Conservation (phyloP, 2,329 filamentous ascomycete genomes). For the Purpureocillium lavendulum region DNA sequence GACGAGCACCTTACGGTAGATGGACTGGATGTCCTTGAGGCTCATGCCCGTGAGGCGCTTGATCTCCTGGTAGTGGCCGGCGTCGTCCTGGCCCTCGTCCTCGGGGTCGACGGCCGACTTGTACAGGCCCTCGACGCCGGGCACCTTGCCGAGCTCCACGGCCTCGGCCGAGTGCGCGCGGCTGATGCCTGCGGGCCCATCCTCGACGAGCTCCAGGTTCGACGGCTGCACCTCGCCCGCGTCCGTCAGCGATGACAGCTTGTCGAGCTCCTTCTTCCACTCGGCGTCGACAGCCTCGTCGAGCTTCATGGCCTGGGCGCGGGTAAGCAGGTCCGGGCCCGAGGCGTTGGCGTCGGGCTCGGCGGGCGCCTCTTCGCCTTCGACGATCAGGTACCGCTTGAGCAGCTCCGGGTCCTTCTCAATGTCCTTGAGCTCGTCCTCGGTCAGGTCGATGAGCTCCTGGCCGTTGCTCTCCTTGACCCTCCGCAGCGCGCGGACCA, state of each 20-base stretch:
- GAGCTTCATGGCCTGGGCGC: conserved; percentile 26
- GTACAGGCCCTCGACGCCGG: conserved; percentile 44
- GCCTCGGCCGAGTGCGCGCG: conserved; percentile 35
- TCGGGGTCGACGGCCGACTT: conserved; percentile 38
- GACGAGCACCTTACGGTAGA: conserved; percentile 68
- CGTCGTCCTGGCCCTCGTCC: conserved; percentile 42
- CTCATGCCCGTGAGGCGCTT: conserved; percentile 47
- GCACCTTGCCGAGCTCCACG: conserved; percentile 41
- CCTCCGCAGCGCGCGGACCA: conserved; percentile 31
- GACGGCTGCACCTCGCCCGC: conserved; percentile 21
- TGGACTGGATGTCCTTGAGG: conserved; percentile 38
- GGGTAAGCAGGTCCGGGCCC: conserved; percentile 20
- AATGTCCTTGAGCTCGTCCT: conserved; percentile 35
- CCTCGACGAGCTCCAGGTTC: conserved; percentile 26
- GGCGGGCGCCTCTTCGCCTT: conserved; percentile 12
- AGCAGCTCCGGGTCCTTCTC: conserved; percentile 30
- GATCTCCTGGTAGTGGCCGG: conserved; percentile 40
- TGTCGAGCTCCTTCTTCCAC: conserved; percentile 29
- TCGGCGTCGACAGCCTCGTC: conserved; percentile 25
- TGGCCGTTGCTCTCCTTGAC: conserved; percentile 32
- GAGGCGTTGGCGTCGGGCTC: conserved; percentile 15
- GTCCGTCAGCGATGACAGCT: conserved; percentile 20
- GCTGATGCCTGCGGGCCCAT: conserved; percentile 24
- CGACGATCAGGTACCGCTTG: conserved; percentile 26
- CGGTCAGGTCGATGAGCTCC: conserved; percentile 39